Conservation (phyloP, 208 protist genomes). For the Leishmania amazonensis region DNA sequence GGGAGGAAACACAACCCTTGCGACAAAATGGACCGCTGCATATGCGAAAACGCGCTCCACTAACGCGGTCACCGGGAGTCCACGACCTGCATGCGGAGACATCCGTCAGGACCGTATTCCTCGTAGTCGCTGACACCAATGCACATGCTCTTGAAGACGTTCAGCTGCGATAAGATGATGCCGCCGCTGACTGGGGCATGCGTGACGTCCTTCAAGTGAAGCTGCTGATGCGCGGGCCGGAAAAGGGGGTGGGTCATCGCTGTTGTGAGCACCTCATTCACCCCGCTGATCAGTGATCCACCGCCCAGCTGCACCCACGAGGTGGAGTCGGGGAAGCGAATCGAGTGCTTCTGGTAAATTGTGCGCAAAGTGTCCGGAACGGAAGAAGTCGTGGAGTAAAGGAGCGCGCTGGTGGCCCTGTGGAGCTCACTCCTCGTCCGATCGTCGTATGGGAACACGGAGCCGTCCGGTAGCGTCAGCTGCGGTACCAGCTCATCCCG, state of each 20-base stretch:
- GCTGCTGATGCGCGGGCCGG: slow-evolving; percentile 19
- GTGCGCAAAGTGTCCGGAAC: slow-evolving; percentile 35
- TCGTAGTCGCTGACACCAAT: slow-evolving; percentile 57
- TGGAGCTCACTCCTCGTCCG: slow-evolving; percentile 19
- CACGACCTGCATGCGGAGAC: slow-evolving; percentile 56
- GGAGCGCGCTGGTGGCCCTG: slow-evolving; percentile 20
- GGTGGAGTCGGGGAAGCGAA: slow-evolving; percentile 22
- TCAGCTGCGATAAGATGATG: slow-evolving; percentile 72
- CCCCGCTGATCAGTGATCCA: slow-evolving; percentile 21
- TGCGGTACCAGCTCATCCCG: slow-evolving; percentile 18
- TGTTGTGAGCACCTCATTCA: slow-evolving; percentile 23
- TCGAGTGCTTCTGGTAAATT: slow-evolving; percentile 33
- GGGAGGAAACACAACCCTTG: too few species aligned
- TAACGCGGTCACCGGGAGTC: slow-evolving; percentile 37
- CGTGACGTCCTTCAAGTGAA: slow-evolving; percentile 37
- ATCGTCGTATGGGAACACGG: slow-evolving; percentile 5
- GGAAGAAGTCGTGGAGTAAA: slow-evolving; percentile 30
- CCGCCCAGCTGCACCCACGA: slow-evolving; percentile 56
- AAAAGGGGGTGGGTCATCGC: slow-evolving; percentile 33
- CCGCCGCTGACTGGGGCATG: slow-evolving; percentile 62
- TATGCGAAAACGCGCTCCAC: neutral
- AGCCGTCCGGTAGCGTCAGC: slow-evolving; percentile 60
- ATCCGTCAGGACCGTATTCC: slow-evolving; percentile 77
- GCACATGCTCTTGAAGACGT: slow-evolving; percentile 81
- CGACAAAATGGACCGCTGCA: neutral